These are phyloP conservation scores for Cardamine occulta DNA, from an alignment of 345 rosid genomes.

Conservation along the genomic window DNA sequence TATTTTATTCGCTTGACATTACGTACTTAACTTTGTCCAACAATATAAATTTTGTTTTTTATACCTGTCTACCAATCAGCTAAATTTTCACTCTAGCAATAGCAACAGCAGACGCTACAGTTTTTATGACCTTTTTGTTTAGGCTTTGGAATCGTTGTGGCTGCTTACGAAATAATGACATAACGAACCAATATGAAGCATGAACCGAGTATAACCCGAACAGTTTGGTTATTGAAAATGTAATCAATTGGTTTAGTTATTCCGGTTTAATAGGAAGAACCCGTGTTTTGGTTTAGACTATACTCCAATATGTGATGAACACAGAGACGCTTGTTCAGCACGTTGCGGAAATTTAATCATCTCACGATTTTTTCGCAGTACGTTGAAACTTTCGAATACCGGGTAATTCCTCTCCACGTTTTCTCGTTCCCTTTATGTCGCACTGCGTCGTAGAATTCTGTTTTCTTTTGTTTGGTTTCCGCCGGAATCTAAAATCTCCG, in stretches of 20 bases:
- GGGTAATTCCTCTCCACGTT: background rate
- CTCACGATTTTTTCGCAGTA: background rate
- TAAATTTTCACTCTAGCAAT: background rate
- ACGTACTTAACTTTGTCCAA: background rate
- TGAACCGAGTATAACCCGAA: conserved; percentile 4
- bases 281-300: background rate
- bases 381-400: conserved; percentile 19
- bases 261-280: conserved; percentile 31
- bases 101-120: background rate
- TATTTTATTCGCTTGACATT: background rate
- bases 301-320: background rate
- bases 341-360: conserved; percentile 7
- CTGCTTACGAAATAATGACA: conserved; percentile 7
- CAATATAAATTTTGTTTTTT: background rate
- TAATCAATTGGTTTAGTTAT: conserved; percentile 20
- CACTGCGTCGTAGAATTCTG: background rate
- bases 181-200: conserved; percentile 1
- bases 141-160: conserved; percentile 11
- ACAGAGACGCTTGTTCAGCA: conserved; percentile 26
- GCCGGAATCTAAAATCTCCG: conserved; percentile 1
- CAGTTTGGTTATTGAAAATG: background rate
- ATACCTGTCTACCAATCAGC: background rate
- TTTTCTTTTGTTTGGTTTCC: conserved; percentile 1
- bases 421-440: background rate
- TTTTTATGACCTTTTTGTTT: conserved; percentile 3